Evolutionary conservation across 306 rosid species (phyloP), one percentile per base, ranked within the genome.

Genomic region (Arachis hypogaea): DNA sequence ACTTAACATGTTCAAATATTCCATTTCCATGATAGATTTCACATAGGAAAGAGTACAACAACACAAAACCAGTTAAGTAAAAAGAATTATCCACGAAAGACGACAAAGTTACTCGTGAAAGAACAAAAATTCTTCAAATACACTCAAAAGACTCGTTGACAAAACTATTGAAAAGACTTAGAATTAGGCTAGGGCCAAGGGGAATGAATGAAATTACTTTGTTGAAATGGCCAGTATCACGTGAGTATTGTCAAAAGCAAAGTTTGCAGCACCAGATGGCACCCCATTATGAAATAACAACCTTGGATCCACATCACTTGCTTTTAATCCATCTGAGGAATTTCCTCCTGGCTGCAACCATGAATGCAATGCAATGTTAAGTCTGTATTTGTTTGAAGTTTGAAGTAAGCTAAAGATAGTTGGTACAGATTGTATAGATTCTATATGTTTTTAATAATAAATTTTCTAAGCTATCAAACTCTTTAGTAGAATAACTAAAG

Each of bases 201-300:
- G 4, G 38, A 33, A 33, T 33, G 60, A 72, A 77, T 84, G 6
- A 52, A 52, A 1, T 57, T 85, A 94, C 98, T 73, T 85, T 42
- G 97, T 86, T 22, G 98, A 88, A 78, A 89, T 81, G 68, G 97
- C 97, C 40, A 89, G 88, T 71, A 91, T 81, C 82, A 75, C 85
- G 51, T 89, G 96, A 58, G 74, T 67, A 12, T 90, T 33, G 74
- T 91, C 96, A 85, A 82, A 93, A 66, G 96, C 92, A 41, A 90
- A 85, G 41, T 71, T 73, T 72, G 78, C 70, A 72, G 83, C 87
- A 16, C 82, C 83, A 0, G 83, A 86, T 47, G 98, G 98, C 62
- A 92, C 78, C 75, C 98, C 98, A 75, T 86, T 74, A 71, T 92
- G 98, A 80, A 86, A 89, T 40, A 80, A 80, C 49, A 86, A 36